These are phyloP conservation scores for Bisporella sp. DNA, from an alignment of 2,329 filamentous ascomycete species.

Conservation along the genomic window DNA sequence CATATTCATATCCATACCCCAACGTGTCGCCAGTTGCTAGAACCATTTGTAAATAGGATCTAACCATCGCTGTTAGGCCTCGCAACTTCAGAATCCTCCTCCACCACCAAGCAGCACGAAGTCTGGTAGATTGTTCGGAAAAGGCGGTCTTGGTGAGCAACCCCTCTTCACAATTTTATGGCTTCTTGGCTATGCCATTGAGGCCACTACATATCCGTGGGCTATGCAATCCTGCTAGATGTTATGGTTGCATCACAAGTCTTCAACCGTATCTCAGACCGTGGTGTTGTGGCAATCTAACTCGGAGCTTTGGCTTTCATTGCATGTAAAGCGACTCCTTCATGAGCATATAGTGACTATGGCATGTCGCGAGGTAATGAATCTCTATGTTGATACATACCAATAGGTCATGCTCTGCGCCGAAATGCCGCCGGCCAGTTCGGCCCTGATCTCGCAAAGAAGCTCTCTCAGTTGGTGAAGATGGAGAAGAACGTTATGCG, in stretches of 20 bases:
- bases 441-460: conserved; percentile 82
- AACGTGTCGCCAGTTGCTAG: no score
- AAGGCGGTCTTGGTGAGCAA: conserved; percentile 66
- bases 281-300: no score
- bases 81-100: conserved; percentile 79
- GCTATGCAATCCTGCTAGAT: no score
- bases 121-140: conserved; percentile 81
- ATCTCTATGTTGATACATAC: conserved; percentile 42
- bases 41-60: not conserved
- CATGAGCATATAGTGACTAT: no score
- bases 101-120: conserved; percentile 90
- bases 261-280: no score
- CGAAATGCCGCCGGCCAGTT: conserved; percentile 71
- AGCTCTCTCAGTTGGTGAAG: conserved; percentile 95
- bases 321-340: no score
- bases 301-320: no score
- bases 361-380: not conserved
- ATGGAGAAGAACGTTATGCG: conserved; percentile 99
- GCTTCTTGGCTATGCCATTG: no score
- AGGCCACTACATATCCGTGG: no score
- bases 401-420: conserved; percentile 69
- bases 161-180: no score
- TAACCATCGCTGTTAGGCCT: conserved; percentile 21
- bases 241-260: no score
- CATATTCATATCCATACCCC: not conserved